Percentiles rank a stretch among this genome's conserved stretches.
These are phyloP conservation scores for Argentina anserina DNA, from an alignment of 306 rosid species.

Conservation along the genomic window DNA sequence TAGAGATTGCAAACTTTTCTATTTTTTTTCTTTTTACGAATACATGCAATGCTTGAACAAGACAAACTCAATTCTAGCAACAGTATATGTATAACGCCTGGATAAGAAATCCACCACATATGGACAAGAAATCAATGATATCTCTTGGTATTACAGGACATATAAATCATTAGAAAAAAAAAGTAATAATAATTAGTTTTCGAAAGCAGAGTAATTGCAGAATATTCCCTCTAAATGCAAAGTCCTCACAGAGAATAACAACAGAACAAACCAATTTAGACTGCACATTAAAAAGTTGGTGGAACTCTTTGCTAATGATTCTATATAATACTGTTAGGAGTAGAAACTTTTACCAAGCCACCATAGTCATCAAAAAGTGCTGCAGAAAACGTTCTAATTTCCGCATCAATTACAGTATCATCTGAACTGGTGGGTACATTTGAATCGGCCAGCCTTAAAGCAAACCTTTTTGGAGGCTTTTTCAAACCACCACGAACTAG, in stretches of 20 bases:
- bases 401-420: constrained; percentile 74
- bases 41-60: too few relatives aligned
- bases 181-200: background rate
- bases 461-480: constrained; percentile 89
- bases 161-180: background rate
- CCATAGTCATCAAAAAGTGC: constrained; percentile 96
- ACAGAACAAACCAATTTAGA: background rate
- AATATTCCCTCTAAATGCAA: background rate
- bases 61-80: background rate
- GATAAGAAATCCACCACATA: background rate
- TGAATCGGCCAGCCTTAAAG: constrained; percentile 75
- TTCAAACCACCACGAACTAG: constrained; percentile 76
- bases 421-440: constrained; percentile 64
- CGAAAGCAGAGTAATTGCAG: background rate
- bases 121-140: background rate
- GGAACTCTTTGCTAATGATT: background rate
- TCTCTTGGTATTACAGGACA: background rate
- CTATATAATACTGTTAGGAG: constrained; percentile 19
- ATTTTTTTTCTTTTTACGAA: background rate
- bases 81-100: background rate
- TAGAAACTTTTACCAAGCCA: constrained; percentile 82
- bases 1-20: background rate
- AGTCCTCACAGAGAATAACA: background rate
- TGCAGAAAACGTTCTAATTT: constrained; percentile 69
- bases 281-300: too few relatives aligned